These are phyloP conservation scores for Wickerhamomyces bovis DNA, from an alignment of 805 yeast species.

Conservation along the genomic window DNA sequence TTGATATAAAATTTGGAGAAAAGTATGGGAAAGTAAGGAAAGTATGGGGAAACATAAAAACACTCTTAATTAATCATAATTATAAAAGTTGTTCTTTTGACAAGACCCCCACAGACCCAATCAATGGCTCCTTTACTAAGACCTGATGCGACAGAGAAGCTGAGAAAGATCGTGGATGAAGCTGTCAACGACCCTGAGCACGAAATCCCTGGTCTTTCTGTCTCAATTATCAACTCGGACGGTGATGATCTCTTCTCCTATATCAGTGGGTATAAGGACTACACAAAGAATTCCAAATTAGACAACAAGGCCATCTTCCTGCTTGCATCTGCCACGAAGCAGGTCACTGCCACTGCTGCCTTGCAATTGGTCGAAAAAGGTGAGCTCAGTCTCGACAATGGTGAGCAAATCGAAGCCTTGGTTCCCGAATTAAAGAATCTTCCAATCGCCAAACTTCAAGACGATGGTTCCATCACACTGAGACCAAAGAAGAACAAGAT, in stretches of 20 bases:
- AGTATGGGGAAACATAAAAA: no score
- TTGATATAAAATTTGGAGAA: no score
- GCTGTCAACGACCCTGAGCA: conserved; percentile 1
- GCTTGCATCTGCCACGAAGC: conserved; percentile 30
- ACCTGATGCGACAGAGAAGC: neutral
- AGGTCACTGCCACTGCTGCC: conserved; percentile 25
- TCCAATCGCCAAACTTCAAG: conserved; percentile 21
- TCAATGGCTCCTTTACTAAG: neutral
- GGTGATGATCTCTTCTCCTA: conserved; percentile 17
- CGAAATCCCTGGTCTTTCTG: conserved; percentile 12
- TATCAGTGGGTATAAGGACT: conserved; percentile 16
- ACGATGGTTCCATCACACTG: conserved; percentile 21
- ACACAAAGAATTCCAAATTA: conserved; percentile 7
- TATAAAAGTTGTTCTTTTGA: no score
- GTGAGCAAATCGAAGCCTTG: conserved; percentile 25
- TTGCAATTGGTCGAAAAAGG: conserved; percentile 31
- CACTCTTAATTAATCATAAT: no score
- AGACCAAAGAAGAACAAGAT: conserved; percentile 24
- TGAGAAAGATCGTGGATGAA: neutral
- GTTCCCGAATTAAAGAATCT: conserved; percentile 27
- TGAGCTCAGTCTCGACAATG: conserved; percentile 24
- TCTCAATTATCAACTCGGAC: conserved; percentile 11
- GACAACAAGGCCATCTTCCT: conserved; percentile 24
- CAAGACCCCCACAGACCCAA: no score
- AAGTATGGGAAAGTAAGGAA: neutral